Base-by-base conservation (phyloP, 495 filamentous ascomycete species). In the Penicillium robsamsonii region DNA sequence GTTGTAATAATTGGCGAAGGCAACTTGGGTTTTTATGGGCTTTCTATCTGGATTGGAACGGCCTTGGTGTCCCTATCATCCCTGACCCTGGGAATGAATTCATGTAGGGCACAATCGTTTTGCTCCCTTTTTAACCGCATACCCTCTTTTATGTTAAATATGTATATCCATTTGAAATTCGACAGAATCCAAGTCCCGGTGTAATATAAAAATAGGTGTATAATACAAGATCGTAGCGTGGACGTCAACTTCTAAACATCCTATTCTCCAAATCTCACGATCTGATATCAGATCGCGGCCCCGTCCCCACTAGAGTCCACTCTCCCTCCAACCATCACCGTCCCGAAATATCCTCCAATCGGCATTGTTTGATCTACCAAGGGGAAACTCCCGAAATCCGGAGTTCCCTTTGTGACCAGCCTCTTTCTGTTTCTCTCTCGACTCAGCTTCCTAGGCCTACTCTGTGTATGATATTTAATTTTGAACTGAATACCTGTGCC, bases 1-100 rank as follows among this genome's bases (percentile, higher is more conserved):
- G 66, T 69, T 69, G 13, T 37, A 62, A 54, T 56, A 61, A 42
- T 38, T 53, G 27, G 50, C 51, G 40, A 55, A 58, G 52, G 41
- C 43, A 43, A 47, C 40, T 41, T 38, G 43, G 43, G 47, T 43
- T 50, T 50, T 62, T 42, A n/a, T 50, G 56, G 42, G 45, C 22
- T 60, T 41, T 54, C 41, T 49, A 22, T 43, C 38, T 52, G 49
- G 45, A 25, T 41, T 38, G 58, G 20, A 46, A 35, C 24, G 45
- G 45, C 47, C 11, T 50, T 59, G 51, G 37, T 51, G 31, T 42
- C n/a, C 42, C 15, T 46, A 40, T 49, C 35, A 17, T 50, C 15
- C 37, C 48, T 38, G 20, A 7, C 24, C 49, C 20, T 44, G 35
- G 15, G 45, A 45, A 56, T 60, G 52, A 43, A 44, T 37, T 40